phyloP scores from a whole-genome alignment of 495 filamentous ascomycete genomes.

The Talaromyces proteolyticus region DNA sequence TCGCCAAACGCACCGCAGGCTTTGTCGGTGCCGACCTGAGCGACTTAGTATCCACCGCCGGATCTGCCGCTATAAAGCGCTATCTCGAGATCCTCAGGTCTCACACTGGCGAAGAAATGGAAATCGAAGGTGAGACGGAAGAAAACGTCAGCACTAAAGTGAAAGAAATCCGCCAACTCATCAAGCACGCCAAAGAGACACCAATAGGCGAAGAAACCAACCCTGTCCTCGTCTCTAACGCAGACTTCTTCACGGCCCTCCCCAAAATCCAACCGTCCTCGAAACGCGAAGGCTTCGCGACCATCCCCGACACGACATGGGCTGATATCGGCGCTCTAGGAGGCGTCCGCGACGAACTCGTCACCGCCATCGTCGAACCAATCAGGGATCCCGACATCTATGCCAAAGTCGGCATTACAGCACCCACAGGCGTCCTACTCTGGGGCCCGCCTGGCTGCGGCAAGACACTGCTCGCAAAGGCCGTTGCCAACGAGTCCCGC shows the following conservation, averaged over 20 bases:
- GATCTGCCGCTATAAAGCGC: slow-evolving; percentile 58
- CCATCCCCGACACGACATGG: slow-evolving; percentile 97
- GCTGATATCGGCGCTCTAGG: slow-evolving; percentile 82
- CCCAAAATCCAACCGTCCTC: slow-evolving; percentile 86
- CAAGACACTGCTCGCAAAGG: slow-evolving; percentile 94
- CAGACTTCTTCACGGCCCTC: slow-evolving; percentile 72
- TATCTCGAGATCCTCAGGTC: slow-evolving; percentile 47
- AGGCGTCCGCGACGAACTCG: slow-evolving; percentile 72
- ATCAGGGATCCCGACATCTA: slow-evolving; percentile 83
- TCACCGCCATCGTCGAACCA: slow-evolving; percentile 85
- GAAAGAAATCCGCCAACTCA: slow-evolving; percentile 46
- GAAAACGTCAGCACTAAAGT: slow-evolving; percentile 36
- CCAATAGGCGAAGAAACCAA: slow-evolving; percentile 38
- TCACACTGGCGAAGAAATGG: slow-evolving; percentile 46
- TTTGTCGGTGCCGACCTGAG: slow-evolving; percentile 95
- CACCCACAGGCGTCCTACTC: slow-evolving; percentile 85
- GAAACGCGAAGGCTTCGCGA: slow-evolving; percentile 94
- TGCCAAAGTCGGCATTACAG: slow-evolving; percentile 73
- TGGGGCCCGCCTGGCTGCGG: slow-evolving; percentile 98
- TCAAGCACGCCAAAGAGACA: slow-evolving; percentile 44
- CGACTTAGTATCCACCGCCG: slow-evolving; percentile 70
- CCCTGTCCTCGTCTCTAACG: slow-evolving; percentile 45
- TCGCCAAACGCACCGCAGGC: slow-evolving; percentile 87
- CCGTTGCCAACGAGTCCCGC: slow-evolving; percentile 88
- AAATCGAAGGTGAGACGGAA: slow-evolving; percentile 32